Evolutionary conservation across 2,329 filamentous ascomycete species (phyloP).

Genomic region (Ambrosiella cleistominuta): DNA sequence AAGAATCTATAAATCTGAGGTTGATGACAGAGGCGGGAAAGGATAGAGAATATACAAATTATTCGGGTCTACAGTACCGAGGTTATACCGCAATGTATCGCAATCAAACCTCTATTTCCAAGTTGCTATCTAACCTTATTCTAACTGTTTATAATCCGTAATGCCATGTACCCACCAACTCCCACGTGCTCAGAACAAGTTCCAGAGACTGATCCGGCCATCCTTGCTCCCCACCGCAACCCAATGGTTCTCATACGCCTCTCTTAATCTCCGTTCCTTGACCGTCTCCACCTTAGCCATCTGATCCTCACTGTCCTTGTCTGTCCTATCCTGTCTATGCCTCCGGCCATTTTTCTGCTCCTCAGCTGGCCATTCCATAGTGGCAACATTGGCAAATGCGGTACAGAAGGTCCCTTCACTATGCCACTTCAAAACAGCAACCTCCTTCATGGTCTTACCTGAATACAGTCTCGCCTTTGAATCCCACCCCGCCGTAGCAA

Average conservation of each 20-base stretch:
- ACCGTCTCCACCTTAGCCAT: conserved; percentile 22
- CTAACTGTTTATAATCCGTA: too few species aligned
- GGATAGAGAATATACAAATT: not conserved
- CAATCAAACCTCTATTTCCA: too few species aligned
- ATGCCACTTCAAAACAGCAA: conserved; percentile 92
- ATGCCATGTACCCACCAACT: too few species aligned
- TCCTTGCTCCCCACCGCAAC: conserved; percentile 82
- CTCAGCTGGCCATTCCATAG: not conserved
- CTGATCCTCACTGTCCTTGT: not conserved
- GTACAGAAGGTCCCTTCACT: conserved; percentile 63
- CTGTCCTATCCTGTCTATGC: not conserved
- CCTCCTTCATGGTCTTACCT: conserved; percentile 59
- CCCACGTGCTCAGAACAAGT: conserved; percentile 48
- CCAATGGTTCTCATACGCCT: conserved; percentile 64
- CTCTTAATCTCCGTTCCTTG: conserved; percentile 43
- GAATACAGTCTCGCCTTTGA: conserved; percentile 65
- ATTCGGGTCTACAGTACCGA: too few species aligned
- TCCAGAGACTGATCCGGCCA: conserved; percentile 89
- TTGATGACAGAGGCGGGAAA: not conserved
- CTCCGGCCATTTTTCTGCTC: not conserved
- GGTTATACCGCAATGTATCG: too few species aligned
- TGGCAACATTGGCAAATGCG: conserved; percentile 42
- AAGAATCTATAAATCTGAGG: conserved; percentile 44
- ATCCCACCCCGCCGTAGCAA: conserved; percentile 91
- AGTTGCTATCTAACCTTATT: not conserved